Evolutionary conservation across 768 basidiomycete genomes (phyloP), one percentile per base, ranked within the genome.

Genomic region (Fibroporia radiculosa): DNA sequence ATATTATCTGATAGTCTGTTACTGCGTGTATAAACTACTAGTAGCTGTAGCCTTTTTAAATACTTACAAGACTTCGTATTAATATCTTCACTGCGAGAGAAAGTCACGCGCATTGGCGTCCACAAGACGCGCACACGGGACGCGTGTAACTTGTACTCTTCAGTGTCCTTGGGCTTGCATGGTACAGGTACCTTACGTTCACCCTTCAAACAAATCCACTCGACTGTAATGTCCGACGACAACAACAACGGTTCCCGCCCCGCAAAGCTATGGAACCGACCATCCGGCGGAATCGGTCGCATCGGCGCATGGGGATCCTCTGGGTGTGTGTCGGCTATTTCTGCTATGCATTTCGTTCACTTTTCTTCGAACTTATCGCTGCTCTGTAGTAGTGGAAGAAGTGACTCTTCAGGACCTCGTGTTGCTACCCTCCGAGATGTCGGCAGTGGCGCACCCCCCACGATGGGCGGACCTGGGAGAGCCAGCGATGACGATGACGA

Each of bases 401-500:
- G 42, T 11, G 36, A 34, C 28, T 53, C 54, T 3, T 35, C 48
- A 25, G 55, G 55, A 3, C 51, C 55, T 7, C 51, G 59, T 4
- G 48, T 64, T 23, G 61, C 58, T 3, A 58, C 60, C 8, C 45
- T 65, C 23, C 41, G 52, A 29, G 60, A 64, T 42, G 33, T 58
- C 8, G 47, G 35, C 8, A 47, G 52, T 48, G 45, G 57, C n/a
- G 51, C 47, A 20, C 51, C 42, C 12, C 45, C 52, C 10, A 31
- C 32, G n/a, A 27, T 45, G n/a, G 50, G 52, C 12, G 47, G 40
- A 1, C 42, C 44, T 8, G 51, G 44, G 25, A 47, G 36, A 22
- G 54, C 44, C 35, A 56, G 53, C 52, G 62, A 66, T 5, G 70
- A 69, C 43, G 72, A 72, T 39, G 73, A 75, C 12, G 78, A 77